Percentiles rank a stretch among this genome's conserved stretches.
Evolutionary conservation across 306 rosid genomes (phyloP).

Genomic region (Vachellia collinsii): DNA sequence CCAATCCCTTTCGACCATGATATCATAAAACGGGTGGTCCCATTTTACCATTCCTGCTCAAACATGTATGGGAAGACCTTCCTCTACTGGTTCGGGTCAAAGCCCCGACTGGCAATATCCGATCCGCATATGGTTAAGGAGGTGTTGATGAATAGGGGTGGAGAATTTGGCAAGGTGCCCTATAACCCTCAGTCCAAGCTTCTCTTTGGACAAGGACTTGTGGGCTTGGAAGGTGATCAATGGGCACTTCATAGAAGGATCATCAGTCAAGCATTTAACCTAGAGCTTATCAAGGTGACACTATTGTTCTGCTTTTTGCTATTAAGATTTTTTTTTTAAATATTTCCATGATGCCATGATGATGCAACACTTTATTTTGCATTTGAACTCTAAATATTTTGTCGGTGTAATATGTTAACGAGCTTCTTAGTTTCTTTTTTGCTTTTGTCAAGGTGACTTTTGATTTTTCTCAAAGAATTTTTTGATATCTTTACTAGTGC

Average conservation of each 20-base stretch:
- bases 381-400: not conserved
- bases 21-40: conserved; percentile 49
- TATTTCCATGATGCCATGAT: not conserved
- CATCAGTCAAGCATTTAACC: conserved; percentile 56
- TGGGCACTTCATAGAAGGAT: conserved; percentile 68
- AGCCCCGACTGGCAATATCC: conserved; percentile 62
- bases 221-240: conserved; percentile 52
- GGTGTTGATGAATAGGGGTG: conserved; percentile 51
- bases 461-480: not conserved
- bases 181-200: conserved; percentile 49
- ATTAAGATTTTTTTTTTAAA: not conserved
- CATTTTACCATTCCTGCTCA: conserved; percentile 67
- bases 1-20: conserved; percentile 49
- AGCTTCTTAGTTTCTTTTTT: not conserved
- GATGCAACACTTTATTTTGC: not conserved
- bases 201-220: conserved; percentile 68
- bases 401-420: not conserved
- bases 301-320: not conserved
- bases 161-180: conserved; percentile 39
- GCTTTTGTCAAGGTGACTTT: not conserved
- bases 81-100: conserved; percentile 74
- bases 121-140: conserved; percentile 74
- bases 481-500: not conserved
- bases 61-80: conserved; percentile 63
- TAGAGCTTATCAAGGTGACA: conserved; percentile 65